Evolutionary conservation across 176 grass and related monocot genomes (phyloP), one percentile per base, ranked within the genome.

Genomic region (Rhynchospora breviuscula): DNA sequence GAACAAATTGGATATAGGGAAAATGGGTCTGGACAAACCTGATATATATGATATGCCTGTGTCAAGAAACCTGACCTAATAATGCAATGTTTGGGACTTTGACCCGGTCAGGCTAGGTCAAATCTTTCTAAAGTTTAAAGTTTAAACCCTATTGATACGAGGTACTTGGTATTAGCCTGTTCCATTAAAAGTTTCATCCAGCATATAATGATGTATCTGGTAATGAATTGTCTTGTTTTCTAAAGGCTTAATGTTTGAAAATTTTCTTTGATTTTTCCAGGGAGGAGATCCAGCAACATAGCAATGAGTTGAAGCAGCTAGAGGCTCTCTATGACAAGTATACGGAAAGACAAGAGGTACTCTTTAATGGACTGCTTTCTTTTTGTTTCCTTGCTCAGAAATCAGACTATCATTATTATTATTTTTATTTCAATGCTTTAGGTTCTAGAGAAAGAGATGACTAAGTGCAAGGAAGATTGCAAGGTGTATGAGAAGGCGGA

Each of bases 401-500:
- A 88, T 72, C 26, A 64, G 88, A n/a, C 82, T 23, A 60, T n/a
- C n/a, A n/a, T 23, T 70, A 57, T 70, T 40, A 40, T 79, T 85
- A 85, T 9, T 63, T 68, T 66, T 54, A 12, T 67, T 74, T 87
- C 75, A 80, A 54, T 87, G 2, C 23, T 85, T 64, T 75, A 99
- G 93, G 89, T 90, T 22, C 89, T 99, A 72, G 96, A 95, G 60
- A 90, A 86, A 80, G 87, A 92, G n/a, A 95, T 95, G 91, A 93
- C 89, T 84, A 33, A 65, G 11, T 99, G 96, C 85, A 93, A 95
- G 81, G 96, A 99, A 80, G 89, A 92, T 17, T 99, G 94, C 84
- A 99, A 99, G 79, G 91, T 90, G 81, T 93, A 91, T 87, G 96
- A 99, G 78, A 90, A 90, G 61, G 86, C 86, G 17, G 93, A 99